These are phyloP conservation scores for Monosporascus sp. DNA, from an alignment of 2,329 filamentous ascomycete genomes.

Conservation along the genomic window DNA sequence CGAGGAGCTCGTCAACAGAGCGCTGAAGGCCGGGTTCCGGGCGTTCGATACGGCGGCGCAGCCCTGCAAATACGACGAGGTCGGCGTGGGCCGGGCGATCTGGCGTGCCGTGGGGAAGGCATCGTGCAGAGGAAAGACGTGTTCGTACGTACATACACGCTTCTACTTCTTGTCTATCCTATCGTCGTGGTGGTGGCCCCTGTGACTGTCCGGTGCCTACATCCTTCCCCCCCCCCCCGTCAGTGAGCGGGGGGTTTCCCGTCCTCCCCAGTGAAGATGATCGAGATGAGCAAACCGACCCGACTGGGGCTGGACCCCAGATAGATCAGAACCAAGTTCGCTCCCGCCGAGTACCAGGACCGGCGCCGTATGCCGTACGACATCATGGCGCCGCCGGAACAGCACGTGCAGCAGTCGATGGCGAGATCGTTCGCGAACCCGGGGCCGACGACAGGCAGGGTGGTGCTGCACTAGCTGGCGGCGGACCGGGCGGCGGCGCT, in stretches of 20 bases:
- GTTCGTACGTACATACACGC: constrained; percentile 43
- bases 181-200: too few species aligned
- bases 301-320: constrained; percentile 4
- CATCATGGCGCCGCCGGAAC: constrained; percentile 46
- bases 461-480: constrained; percentile 64
- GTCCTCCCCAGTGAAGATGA: background rate
- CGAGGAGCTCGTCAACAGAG: constrained; percentile 60
- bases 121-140: constrained; percentile 54
- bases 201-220: too few species aligned
- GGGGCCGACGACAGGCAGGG: constrained; percentile 56
- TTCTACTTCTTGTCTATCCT: background rate
- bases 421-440: constrained; percentile 62
- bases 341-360: constrained; percentile 58
- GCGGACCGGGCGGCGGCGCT: constrained; percentile 42
- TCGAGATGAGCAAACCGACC: background rate
- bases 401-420: constrained; percentile 64
- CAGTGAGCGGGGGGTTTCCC: background rate
- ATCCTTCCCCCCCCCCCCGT: too few species aligned
- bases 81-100: constrained; percentile 63
- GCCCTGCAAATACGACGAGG: constrained; percentile 72
- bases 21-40: constrained; percentile 63
- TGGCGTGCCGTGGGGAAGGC: constrained; percentile 52
- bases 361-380: constrained; percentile 57
- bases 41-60: constrained; percentile 75
- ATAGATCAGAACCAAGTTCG: constrained; percentile 81